Conservation (phyloP, 306 rosid genomes). For the Adenanthera pavonina region DNA sequence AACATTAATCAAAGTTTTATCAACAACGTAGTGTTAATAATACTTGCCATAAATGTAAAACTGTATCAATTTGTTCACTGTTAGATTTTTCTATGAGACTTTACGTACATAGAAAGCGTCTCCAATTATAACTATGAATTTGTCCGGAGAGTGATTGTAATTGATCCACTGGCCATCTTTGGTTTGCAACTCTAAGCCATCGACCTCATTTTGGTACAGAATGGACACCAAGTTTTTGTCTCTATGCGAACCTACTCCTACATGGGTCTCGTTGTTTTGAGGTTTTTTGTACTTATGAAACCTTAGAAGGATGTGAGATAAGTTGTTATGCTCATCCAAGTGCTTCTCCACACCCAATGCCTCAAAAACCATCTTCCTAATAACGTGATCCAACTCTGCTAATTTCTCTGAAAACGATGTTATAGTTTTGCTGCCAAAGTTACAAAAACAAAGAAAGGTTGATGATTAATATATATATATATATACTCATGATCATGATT, state of each 20-base stretch:
- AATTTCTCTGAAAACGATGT: no score
- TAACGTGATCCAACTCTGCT: constrained; percentile 52
- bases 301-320: background rate
- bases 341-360: constrained; percentile 65
- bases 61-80: no score
- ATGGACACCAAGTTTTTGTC: constrained; percentile 72
- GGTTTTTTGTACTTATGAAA: constrained; percentile 69
- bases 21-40: no score
- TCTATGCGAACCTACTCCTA: constrained; percentile 48
- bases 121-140: background rate
- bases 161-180: constrained; percentile 73
- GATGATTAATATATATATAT: no score
- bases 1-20: no score
- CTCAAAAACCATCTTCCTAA: constrained; percentile 65
- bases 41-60: no score
- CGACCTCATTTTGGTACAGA: constrained; percentile 65
- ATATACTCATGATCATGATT: no score
- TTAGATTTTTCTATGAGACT: no score
- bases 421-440: no score
- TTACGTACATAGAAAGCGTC: background rate
- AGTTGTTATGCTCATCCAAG: constrained; percentile 65
- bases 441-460: no score
- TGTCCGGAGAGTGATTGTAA: constrained; percentile 7
- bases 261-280: constrained; percentile 32
- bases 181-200: constrained; percentile 67